phyloP scores from a whole-genome alignment of 345 rosid species.

The Triadica sebifera region DNA sequence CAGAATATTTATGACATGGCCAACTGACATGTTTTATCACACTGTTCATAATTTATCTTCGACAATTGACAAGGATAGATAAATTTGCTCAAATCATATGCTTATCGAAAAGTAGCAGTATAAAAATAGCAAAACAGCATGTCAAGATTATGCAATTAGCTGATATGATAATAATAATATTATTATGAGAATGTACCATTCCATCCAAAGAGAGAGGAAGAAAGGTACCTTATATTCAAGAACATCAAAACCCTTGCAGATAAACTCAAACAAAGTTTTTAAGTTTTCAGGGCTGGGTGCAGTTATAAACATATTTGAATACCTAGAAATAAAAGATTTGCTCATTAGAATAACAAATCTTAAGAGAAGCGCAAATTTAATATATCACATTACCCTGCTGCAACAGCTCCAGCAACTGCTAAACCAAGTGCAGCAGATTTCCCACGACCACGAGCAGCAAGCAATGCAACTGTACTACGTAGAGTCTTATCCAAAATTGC shows the following conservation, averaged over 20 bases:
- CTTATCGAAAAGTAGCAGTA: background rate
- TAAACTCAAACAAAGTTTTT: conserved; percentile 81
- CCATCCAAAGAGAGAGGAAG: conserved; percentile 8
- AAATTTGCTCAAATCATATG: background rate
- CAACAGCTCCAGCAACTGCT: conserved; percentile 86
- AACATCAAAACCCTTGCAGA: conserved; percentile 77
- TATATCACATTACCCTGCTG: conserved; percentile 66
- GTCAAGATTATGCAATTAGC: background rate
- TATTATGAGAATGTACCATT: background rate
- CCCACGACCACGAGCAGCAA: conserved; percentile 98
- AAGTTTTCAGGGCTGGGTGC: conserved; percentile 97
- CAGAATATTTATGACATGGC: background rate
- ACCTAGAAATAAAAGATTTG: conserved; percentile 42
- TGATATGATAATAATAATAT: background rate
- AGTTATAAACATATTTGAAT: conserved; percentile 85
- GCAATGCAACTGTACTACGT: conserved; percentile 81
- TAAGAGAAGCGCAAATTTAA: background rate
- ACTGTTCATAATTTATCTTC: background rate
- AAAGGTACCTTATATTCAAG: conserved; percentile 78
- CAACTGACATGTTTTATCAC: background rate
- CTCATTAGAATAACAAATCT: conserved; percentile 28
- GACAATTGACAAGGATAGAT: background rate
- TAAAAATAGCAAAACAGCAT: background rate
- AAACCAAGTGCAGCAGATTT: conserved; percentile 97
- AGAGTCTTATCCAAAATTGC: conserved; percentile 84